A percentile compares a stretch with the other conserved stretches of the same genome.
phyloP scores from a whole-genome alignment of 805 yeast species.

The Ogataea trehalophila region DNA sequence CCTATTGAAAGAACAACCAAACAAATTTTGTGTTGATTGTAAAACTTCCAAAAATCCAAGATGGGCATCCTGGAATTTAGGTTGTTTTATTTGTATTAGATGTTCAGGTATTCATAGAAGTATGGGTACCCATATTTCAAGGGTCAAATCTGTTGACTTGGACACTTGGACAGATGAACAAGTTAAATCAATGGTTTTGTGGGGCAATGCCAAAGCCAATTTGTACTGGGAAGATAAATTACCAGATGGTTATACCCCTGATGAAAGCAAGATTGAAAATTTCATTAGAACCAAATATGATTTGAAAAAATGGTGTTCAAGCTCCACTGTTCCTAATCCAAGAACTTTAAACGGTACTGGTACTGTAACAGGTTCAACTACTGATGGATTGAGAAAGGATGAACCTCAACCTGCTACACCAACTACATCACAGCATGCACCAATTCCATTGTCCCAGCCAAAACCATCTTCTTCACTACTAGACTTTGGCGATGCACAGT shows the following conservation, averaged over 20 bases:
- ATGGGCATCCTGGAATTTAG: constrained; percentile 97
- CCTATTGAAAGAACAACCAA: constrained; percentile 70
- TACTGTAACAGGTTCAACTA: neutral
- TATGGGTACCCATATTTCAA: constrained; percentile 91
- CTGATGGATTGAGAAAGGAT: neutral
- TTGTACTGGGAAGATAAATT: constrained; percentile 78
- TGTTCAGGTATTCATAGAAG: constrained; percentile 96
- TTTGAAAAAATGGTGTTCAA: constrained; percentile 75
- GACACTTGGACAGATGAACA: constrained; percentile 98
- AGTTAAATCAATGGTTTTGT: constrained; percentile 68
- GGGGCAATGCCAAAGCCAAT: constrained; percentile 86
- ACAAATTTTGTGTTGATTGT: constrained; percentile 86
- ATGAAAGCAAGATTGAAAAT: constrained; percentile 78
- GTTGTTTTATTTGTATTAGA: constrained; percentile 87
- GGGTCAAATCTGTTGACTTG: constrained; percentile 89
- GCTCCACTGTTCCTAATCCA: constrained; percentile 59
- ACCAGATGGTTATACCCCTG: constrained; percentile 69
- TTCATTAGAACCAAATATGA: constrained; percentile 93
- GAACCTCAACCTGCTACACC: constrained; percentile 1
- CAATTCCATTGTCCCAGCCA: neutral
- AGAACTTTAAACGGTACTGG: constrained; percentile 19
- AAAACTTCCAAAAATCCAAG: constrained; percentile 86
- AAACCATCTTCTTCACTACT: constrained; percentile 5
- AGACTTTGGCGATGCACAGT: constrained; percentile 7
- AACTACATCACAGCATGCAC: neutral